Evolutionary conservation across 495 filamentous ascomycete species (phyloP).

Genomic region (Cairneyella variabilis): DNA sequence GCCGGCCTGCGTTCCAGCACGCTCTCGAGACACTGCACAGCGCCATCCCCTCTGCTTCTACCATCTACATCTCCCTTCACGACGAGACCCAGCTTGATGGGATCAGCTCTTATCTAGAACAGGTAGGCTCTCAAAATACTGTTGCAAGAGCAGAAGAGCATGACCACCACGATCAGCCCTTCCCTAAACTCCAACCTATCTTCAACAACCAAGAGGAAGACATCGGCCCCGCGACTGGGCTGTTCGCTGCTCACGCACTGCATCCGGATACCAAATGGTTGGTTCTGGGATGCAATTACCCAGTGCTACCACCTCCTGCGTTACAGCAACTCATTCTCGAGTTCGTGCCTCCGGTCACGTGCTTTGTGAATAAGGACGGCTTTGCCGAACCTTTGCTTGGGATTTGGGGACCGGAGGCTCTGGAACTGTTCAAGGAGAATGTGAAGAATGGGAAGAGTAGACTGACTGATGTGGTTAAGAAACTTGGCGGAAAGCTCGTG

Average conservation of each 20-base stretch:
- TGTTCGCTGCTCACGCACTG: slow-evolving; percentile 24
- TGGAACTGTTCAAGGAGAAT: slow-evolving; percentile 13
- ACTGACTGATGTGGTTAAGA: slow-evolving; percentile 20
- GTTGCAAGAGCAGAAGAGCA: neutral
- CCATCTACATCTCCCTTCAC: slow-evolving; percentile 24
- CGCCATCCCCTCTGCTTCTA: slow-evolving; percentile 19
- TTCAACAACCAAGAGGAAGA: slow-evolving; percentile 14
- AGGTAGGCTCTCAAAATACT: neutral
- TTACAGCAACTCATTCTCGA: slow-evolving; percentile 17
- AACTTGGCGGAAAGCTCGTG: slow-evolving; percentile 16
- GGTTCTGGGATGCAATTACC: slow-evolving; percentile 26
- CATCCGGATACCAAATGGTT: slow-evolving; percentile 25
- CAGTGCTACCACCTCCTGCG: slow-evolving; percentile 22
- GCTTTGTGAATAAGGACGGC: slow-evolving; percentile 25
- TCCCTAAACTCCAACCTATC: slow-evolving; percentile 7
- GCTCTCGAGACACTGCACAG: slow-evolving; percentile 16
- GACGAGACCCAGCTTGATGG: slow-evolving; percentile 1
- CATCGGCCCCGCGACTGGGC: slow-evolving; percentile 23
- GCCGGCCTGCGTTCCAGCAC: slow-evolving; percentile 20
- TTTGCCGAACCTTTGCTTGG: slow-evolving; percentile 24
- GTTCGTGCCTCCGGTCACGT: slow-evolving; percentile 17
- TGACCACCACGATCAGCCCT: neutral
- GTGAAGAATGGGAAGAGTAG: slow-evolving; percentile 15
- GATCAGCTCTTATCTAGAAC: slow-evolving; percentile 1
- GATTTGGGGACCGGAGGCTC: slow-evolving; percentile 21